Evolutionary conservation across 2,329 filamentous ascomycete species (phyloP), one percentile per base, ranked within the genome.

Genomic region (Claviceps lovelessii): DNA sequence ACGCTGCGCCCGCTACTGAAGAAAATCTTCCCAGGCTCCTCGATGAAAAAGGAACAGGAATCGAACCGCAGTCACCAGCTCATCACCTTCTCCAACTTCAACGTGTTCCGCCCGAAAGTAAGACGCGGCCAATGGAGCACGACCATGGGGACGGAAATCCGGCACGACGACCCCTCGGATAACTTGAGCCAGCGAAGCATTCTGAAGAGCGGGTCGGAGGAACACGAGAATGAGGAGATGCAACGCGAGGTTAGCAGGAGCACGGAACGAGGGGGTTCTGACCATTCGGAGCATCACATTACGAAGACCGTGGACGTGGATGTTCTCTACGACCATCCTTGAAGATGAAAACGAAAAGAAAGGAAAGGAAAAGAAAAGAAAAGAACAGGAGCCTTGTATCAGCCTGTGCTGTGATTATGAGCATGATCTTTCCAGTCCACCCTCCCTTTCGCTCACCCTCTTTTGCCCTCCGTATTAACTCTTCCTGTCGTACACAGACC

Each of bases 21-120:
- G 45, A 54, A 53, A 19, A 15, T 53, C 10, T 57, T 53, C 13
- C 55, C 53, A 1, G 50, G 55, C 2, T 57, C 50, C 37, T 31
- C 53, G 4, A 53, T 46, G 9, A 41, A 19, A 7, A 53, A 51
- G n/a, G 39, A 52, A 29, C 15, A 33, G 49, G 42, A 45, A 15
- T 35, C 46, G 4, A 35, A 47, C 9, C 19, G 48, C 8, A 51
- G 28, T 41, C 49, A 56, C 29, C 29, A 54, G 19, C 55, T 57
- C 28, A 33, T 55, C 6, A 57, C 55, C 3, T 55, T 54, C 47
- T 53, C 55, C 42, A 57, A 54, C 42, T 57, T 55, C 46, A 53
- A 57, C 39, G 33, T 51, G 6, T 55, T 55, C 33, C 10, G 19
- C 5, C 49, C 53, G 5, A 50, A 53, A 42, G 51, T 39, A 19